phyloP scores from a whole-genome alignment of 257 asterid species.

The Petunia secreta region DNA sequence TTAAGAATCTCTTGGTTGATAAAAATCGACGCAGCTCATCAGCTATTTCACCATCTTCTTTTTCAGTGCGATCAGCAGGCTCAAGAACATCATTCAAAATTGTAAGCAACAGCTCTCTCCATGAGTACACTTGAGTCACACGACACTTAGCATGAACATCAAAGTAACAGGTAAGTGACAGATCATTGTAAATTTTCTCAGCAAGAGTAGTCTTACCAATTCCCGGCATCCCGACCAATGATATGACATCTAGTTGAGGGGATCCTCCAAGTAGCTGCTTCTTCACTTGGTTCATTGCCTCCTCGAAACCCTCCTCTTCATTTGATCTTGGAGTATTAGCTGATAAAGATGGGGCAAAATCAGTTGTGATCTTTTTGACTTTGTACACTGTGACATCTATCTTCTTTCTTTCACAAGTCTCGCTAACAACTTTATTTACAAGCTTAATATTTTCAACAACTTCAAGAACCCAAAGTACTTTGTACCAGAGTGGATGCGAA shows the following conservation, averaged over 20 bases:
- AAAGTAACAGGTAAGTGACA: background rate
- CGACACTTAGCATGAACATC: background rate
- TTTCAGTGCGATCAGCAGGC: background rate
- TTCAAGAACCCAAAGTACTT: background rate
- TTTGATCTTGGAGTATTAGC: background rate
- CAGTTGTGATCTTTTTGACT: background rate
- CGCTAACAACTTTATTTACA: background rate
- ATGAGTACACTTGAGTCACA: background rate
- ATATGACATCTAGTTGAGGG: background rate
- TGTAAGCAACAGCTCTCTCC: background rate
- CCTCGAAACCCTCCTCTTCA: background rate
- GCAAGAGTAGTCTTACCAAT: background rate
- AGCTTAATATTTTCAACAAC: background rate
- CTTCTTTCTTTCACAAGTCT: no score
- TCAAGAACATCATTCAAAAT: conserved; percentile 13
- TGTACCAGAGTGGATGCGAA: background rate
- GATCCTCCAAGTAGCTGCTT: background rate
- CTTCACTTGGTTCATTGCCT: background rate
- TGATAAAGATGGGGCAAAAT: background rate
- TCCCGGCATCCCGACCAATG: background rate
- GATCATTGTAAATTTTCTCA: background rate
- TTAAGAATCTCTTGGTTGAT: background rate
- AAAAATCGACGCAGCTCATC: background rate
- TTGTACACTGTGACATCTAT: background rate
- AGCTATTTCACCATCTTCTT: background rate